A percentile compares a stretch with the other conserved stretches of the same genome.
phyloP scores from a whole-genome alignment of 73 alveolate genomes.

The Paramecium sexaurelia region DNA sequence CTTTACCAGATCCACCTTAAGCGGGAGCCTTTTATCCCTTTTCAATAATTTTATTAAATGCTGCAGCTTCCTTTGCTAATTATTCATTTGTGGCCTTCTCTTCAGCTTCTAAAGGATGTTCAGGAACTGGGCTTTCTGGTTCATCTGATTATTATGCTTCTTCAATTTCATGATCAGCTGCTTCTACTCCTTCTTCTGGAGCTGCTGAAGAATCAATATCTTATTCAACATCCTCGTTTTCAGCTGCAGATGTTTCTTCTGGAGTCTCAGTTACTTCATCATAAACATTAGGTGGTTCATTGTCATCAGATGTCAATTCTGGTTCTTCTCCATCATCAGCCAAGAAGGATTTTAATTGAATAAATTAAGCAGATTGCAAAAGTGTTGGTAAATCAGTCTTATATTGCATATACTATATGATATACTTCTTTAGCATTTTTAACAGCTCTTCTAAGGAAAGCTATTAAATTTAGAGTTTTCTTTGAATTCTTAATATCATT shows the following conservation, averaged over 20 bases:
- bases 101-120: slow-evolving; percentile 45
- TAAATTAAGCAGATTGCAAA: slow-evolving; percentile 31
- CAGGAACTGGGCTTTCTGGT: slow-evolving; percentile 44
- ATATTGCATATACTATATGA: not conserved
- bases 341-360: slow-evolving; percentile 11
- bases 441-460: slow-evolving; percentile 39
- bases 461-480: slow-evolving; percentile 3
- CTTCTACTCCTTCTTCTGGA: slow-evolving; percentile 33
- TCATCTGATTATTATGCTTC: not conserved
- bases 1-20: slow-evolving; percentile 9
- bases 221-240: not conserved
- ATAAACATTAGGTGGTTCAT: not conserved
- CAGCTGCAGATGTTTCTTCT: not conserved
- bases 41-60: slow-evolving; percentile 22
- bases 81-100: not conserved
- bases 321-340: slow-evolving; percentile 36
- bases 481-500: slow-evolving; percentile 31
- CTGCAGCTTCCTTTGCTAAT: slow-evolving; percentile 34
- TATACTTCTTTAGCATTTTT: slow-evolving; percentile 48
- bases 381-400: slow-evolving; percentile 54
- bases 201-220: not conserved
- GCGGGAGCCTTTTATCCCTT: slow-evolving; percentile 33
- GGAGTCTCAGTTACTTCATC: slow-evolving; percentile 18
- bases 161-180: not conserved
- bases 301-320: not conserved